Evolutionary conservation across 306 rosid species (phyloP).

Genomic region (Vicia sativa): DNA sequence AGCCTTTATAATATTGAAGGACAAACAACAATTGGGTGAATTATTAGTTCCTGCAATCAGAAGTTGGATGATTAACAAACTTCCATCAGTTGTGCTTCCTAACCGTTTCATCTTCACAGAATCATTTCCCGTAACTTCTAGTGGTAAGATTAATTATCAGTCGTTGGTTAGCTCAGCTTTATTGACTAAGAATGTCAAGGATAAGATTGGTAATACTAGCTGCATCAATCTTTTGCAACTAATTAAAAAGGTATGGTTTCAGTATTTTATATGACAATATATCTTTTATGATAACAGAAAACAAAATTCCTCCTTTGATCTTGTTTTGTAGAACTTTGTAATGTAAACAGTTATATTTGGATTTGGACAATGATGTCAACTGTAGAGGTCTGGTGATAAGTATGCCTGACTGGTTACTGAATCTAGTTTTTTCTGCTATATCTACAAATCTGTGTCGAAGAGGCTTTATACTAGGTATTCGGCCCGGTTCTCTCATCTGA

Average conservation of each 20-base stretch:
- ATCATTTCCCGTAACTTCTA: conserved; percentile 69
- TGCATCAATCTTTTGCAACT: conserved; percentile 58
- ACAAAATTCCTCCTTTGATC: conserved; percentile 24
- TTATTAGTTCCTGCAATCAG: conserved; percentile 55
- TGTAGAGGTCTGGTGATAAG: conserved; percentile 4
- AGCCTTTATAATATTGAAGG: conserved; percentile 71
- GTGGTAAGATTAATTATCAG: conserved; percentile 83
- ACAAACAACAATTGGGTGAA: conserved; percentile 48
- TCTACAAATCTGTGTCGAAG: background rate
- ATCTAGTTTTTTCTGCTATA: background rate
- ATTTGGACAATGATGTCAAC: conserved; percentile 15
- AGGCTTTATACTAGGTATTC: background rate
- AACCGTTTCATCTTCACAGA: conserved; percentile 51
- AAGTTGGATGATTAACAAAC: conserved; percentile 75
- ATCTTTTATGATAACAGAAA: conserved; percentile 20
- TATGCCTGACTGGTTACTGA: conserved; percentile 16
- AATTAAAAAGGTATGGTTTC: conserved; percentile 61
- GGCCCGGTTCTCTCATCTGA: conserved; percentile 1
- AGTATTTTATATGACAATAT: conserved; percentile 19
- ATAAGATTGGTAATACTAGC: conserved; percentile 43
- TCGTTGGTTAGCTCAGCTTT: conserved; percentile 48
- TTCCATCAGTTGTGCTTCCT: conserved; percentile 69
- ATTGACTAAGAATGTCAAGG: conserved; percentile 42
- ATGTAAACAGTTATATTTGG: conserved; percentile 29
- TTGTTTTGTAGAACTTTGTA: conserved; percentile 12